A percentile compares a stretch with the other conserved stretches of the same genome.
phyloP scores from a whole-genome alignment of 768 basidiomycete genomes.

The Tephrocybe sp. region DNA sequence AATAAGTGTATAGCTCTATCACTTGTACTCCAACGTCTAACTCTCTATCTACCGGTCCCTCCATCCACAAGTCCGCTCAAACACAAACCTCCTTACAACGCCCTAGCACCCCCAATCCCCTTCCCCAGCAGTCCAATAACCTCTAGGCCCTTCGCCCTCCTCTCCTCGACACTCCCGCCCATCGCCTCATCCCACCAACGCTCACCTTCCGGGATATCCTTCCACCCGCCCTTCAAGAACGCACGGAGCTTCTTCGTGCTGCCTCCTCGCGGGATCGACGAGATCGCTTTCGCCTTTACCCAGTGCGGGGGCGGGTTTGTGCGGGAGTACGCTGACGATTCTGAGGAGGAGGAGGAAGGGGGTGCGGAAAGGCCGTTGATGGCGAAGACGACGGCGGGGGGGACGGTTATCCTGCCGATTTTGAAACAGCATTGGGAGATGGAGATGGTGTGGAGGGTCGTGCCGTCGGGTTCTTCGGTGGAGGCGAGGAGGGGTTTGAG shows the following conservation, averaged over 20 bases:
- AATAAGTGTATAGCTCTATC: no score
- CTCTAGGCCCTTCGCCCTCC: conserved; percentile 32
- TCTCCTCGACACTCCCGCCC: conserved; percentile 44
- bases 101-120: conserved; percentile 35
- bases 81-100: conserved; percentile 5
- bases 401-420: conserved; percentile 68
- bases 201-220: conserved; percentile 52
- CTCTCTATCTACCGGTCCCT: not conserved
- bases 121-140: conserved; percentile 32
- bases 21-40: no score
- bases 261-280: conserved; percentile 33
- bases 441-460: conserved; percentile 59
- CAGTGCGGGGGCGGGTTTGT: conserved; percentile 51
- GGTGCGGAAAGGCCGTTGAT: conserved; percentile 52
- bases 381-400: conserved; percentile 63
- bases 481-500: conserved; percentile 33
- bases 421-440: conserved; percentile 72
- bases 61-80: not conserved
- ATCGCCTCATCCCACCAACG: conserved; percentile 74
- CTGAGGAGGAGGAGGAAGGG: conserved; percentile 15
- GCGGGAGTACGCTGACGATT: conserved; percentile 41
- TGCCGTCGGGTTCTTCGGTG: conserved; percentile 52
- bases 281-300: conserved; percentile 36
- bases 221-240: conserved; percentile 63
- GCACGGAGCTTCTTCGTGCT: conserved; percentile 38